Evolutionary conservation across 176 grass and related monocot species (phyloP).

Genomic region (Zizania latifolia): DNA sequence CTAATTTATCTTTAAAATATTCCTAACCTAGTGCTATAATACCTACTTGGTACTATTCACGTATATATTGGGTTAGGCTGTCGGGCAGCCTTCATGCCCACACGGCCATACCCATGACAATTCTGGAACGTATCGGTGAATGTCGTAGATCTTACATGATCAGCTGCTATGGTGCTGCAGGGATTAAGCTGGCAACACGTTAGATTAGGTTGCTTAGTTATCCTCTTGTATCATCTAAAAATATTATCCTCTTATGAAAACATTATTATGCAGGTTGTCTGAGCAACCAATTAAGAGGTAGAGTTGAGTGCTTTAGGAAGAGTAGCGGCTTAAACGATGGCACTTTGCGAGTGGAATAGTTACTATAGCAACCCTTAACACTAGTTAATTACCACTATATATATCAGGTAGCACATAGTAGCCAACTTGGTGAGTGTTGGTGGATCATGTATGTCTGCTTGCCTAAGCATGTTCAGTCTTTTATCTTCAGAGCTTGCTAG

Average conservation of each 20-base stretch:
- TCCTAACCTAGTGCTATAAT: too few relatives aligned
- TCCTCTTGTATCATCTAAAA: too few relatives aligned
- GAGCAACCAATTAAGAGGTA: conserved; percentile 9
- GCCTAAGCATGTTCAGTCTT: background rate
- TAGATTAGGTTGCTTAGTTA: too few relatives aligned
- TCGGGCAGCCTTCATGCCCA: too few relatives aligned
- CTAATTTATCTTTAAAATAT: too few relatives aligned
- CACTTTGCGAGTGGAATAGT: conserved; percentile 18
- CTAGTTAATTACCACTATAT: background rate
- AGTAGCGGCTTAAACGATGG: conserved; percentile 14
- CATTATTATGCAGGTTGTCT: conserved; percentile 20
- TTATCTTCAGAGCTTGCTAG: background rate
- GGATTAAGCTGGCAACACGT: conserved; percentile 51
- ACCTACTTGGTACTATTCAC: too few relatives aligned
- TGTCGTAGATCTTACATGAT: conserved; percentile 26
- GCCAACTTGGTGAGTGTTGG: background rate
- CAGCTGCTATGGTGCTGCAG: conserved; percentile 24
- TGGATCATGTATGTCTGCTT: conserved; percentile 20
- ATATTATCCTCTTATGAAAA: conserved; percentile 21
- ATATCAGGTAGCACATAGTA: background rate
- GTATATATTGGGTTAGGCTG: too few relatives aligned
- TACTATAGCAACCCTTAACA: background rate
- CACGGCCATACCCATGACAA: too few relatives aligned
- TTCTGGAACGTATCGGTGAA: conserved; percentile 15
- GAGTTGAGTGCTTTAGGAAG: background rate